Conservation (phyloP, 306 rosid species). For the Citrullus colocynthis region DNA sequence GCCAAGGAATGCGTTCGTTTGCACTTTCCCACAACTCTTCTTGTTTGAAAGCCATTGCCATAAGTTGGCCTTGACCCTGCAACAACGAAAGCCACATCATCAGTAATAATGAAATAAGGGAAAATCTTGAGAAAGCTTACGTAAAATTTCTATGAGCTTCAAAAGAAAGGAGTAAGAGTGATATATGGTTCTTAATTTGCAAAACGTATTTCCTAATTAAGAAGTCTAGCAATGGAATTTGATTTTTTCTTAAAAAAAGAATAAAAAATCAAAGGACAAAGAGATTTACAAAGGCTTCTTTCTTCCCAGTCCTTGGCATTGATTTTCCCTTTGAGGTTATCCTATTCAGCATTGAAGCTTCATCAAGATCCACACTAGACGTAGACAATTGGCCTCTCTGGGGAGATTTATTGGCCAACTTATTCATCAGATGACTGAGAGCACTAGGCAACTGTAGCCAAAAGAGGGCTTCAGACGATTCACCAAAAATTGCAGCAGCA, state of each 20-base stretch:
- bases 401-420: conserved; percentile 48
- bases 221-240: neutral
- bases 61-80: conserved; percentile 76
- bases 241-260: neutral
- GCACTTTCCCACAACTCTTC: conserved; percentile 84
- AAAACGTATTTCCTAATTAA: neutral
- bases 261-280: neutral
- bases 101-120: conserved; percentile 8
- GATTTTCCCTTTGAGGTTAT: conserved; percentile 74
- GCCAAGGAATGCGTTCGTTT: conserved; percentile 86
- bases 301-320: conserved; percentile 36
- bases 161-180: neutral
- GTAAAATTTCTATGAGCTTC: neutral
- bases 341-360: conserved; percentile 53
- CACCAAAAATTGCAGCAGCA: conserved; percentile 89
- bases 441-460: conserved; percentile 90
- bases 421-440: conserved; percentile 59
- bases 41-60: conserved; percentile 77
- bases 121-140: conserved; percentile 3
- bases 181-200: neutral
- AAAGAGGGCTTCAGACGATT: conserved; percentile 83
- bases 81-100: conserved; percentile 21
- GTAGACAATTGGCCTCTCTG: conserved; percentile 21
- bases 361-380: conserved; percentile 45
- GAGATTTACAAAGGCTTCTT: conserved; percentile 42